These are phyloP conservation scores for Ceratobasidium sp. DNA, from an alignment of 1,284 basidiomycete species.

Conservation along the genomic window DNA sequence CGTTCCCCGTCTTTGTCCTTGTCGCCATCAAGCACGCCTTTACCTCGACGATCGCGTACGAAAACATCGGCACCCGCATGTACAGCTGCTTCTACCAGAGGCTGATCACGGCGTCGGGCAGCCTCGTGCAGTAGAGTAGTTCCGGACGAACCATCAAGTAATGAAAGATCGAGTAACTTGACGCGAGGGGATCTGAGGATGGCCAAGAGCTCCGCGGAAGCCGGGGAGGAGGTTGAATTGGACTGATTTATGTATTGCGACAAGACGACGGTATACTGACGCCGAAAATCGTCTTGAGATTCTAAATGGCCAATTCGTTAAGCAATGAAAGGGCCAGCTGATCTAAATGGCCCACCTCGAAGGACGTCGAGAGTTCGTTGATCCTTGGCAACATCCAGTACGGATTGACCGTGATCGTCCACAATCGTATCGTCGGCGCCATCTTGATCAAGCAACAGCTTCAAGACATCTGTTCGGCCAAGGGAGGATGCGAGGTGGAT, in stretches of 20 bases:
- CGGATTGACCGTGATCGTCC: constrained; percentile 78
- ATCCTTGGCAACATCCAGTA: constrained; percentile 76
- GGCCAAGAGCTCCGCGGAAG: constrained; percentile 61
- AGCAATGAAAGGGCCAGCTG: not conserved
- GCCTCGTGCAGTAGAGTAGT: constrained; percentile 90
- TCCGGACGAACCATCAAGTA: constrained; percentile 82
- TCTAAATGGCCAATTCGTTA: constrained; percentile 62
- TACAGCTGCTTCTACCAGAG: constrained; percentile 85
- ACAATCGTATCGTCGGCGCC: constrained; percentile 83
- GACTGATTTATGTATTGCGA: constrained; percentile 81
- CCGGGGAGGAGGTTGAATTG: constrained; percentile 61
- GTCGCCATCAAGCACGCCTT: constrained; percentile 77
- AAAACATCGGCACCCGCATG: constrained; percentile 92
- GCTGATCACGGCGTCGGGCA: constrained; percentile 82
- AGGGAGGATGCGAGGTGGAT: constrained; percentile 89
- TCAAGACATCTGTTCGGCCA: constrained; percentile 82
- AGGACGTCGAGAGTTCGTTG: constrained; percentile 75
- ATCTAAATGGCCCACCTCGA: constrained; percentile 66
- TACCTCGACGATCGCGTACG: constrained; percentile 83
- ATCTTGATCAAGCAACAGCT: constrained; percentile 79
- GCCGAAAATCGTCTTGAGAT: constrained; percentile 81
- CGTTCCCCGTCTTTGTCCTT: constrained; percentile 78
- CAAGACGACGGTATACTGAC: constrained; percentile 77
- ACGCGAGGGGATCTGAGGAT: constrained; percentile 74
- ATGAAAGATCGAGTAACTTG: constrained; percentile 72